Evolutionary conservation across 1,284 basidiomycete species (phyloP), one percentile per base, ranked within the genome.

Genomic region (Mycena sp.): DNA sequence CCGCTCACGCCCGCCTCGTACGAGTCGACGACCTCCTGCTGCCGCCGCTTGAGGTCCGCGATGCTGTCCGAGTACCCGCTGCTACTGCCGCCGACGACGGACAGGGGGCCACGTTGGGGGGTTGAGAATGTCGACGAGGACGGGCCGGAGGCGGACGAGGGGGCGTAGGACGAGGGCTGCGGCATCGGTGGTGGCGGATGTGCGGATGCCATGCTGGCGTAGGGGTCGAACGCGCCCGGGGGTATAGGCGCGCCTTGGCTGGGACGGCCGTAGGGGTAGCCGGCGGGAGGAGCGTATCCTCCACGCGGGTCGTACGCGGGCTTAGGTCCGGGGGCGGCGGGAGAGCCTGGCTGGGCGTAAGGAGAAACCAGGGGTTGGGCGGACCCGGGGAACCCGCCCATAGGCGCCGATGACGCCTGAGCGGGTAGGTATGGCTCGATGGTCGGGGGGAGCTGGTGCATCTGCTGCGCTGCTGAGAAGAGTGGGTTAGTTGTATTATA

Each of bases 41-140:
- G 65, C 23, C 65, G 46, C 28, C 61, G 65, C 38, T 67, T 67
- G 48, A 67, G 61, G 16, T 59, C 61, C 38, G 61, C 61, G 38
- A 67, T 25, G 19, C 61, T 63, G 53, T 63, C 65, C 1, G 23
- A 10, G 38, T 61, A 49, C 1, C 19, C 49, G 7, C 52, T 44
- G 12, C 26, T n/a, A 2, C 25, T 28, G 25, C 44, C 43, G 9
- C 53, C 49, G 11, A 60, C 57, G 37, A 57, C 61, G 21, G 61
- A 57, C n/a, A 65, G 64, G n/a, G 55, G 37, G 26, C 45, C 52
- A 53, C 63, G 52, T 37, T 5, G 28, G 7, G 14, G 17, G 30
- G 17, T 43, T 3, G 56, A 52, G 17, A 55, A 32, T 28, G 55
- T 29, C 3, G n/a, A 7, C n/a, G 60, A 54, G 3, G 60, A 56